phyloP scores from a whole-genome alignment of 78 protist genomes.

The Cavenderia fasciculata region DNA sequence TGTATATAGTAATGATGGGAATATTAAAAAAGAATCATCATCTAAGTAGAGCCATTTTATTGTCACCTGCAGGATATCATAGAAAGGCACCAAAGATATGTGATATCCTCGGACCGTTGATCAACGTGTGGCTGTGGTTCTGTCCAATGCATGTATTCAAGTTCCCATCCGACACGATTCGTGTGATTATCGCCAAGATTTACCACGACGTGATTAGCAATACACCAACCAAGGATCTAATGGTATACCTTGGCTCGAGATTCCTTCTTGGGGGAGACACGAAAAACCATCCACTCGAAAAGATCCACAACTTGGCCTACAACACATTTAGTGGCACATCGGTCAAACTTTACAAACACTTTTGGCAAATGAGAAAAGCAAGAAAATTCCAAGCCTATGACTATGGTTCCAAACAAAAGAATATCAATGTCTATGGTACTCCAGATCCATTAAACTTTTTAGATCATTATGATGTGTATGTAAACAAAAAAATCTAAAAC shows the following conservation, averaged over 20 bases:
- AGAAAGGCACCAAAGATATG: conserved; percentile 47
- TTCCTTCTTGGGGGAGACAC: conserved; percentile 68
- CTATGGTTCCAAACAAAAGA: conserved; percentile 66
- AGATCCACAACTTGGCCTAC: conserved; percentile 51
- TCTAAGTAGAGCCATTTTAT: conserved; percentile 22
- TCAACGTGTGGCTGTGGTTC: conserved; percentile 38
- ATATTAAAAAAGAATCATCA: conserved; percentile 47
- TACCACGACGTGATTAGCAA: conserved; percentile 66
- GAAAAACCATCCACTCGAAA: conserved; percentile 53
- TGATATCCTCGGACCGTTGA: conserved; percentile 47
- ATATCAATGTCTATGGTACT: conserved; percentile 41
- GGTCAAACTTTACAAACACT: conserved; percentile 50
- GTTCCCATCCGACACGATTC: conserved; percentile 39
- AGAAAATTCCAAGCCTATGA: conserved; percentile 53
- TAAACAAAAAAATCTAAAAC: too few species aligned
- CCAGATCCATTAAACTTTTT: conserved; percentile 44
- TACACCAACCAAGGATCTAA: conserved; percentile 44
- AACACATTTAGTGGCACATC: conserved; percentile 74
- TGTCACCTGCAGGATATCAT: conserved; percentile 77
- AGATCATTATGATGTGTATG: conserved; percentile 59
- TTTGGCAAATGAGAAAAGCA: conserved; percentile 71
- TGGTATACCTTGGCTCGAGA: conserved; percentile 32
- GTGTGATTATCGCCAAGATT: conserved; percentile 37
- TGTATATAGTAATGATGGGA: conserved; percentile 56
- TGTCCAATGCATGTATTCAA: conserved; percentile 57